These are phyloP conservation scores for Russula brevipes DNA, from an alignment of 768 basidiomycete genomes.

Conservation along the genomic window DNA sequence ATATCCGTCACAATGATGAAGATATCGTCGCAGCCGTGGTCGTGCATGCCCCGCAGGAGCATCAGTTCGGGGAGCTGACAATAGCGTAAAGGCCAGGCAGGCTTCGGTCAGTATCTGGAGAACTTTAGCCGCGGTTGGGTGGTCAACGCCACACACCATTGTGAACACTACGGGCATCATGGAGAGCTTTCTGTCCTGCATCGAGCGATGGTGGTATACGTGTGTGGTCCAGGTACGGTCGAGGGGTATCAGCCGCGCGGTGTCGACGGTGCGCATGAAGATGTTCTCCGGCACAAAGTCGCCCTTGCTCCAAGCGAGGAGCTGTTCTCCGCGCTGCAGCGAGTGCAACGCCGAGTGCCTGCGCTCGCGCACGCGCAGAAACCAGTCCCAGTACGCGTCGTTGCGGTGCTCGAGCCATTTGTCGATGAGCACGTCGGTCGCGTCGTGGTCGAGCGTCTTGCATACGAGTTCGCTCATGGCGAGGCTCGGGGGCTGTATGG, in stretches of 20 bases:
- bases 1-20: slow-evolving; percentile 76
- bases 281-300: slow-evolving; percentile 76
- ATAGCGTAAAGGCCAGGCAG: neutral
- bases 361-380: slow-evolving; percentile 60
- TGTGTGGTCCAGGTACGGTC: slow-evolving; percentile 81
- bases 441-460: slow-evolving; percentile 70
- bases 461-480: slow-evolving; percentile 75
- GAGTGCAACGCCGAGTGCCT: slow-evolving; percentile 51
- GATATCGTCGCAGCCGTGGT: slow-evolving; percentile 71
- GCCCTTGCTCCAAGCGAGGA: slow-evolving; percentile 55
- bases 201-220: slow-evolving; percentile 71
- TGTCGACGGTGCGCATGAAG: slow-evolving; percentile 75
- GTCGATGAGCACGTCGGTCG: slow-evolving; percentile 75
- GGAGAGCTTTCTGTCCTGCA: slow-evolving; percentile 63
- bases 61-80: slow-evolving; percentile 69
- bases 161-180: slow-evolving; percentile 82
- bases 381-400: slow-evolving; percentile 75
- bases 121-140: neutral
- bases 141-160: slow-evolving; percentile 46
- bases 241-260: slow-evolving; percentile 69
- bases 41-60: slow-evolving; percentile 77
- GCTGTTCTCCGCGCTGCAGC: slow-evolving; percentile 37
- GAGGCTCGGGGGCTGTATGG: slow-evolving; percentile 59
- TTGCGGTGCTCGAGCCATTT: slow-evolving; percentile 78
- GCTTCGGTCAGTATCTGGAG: neutral